Base-by-base conservation (phyloP, 495 filamentous ascomycete species). In the Neurospora sp. region DNA sequence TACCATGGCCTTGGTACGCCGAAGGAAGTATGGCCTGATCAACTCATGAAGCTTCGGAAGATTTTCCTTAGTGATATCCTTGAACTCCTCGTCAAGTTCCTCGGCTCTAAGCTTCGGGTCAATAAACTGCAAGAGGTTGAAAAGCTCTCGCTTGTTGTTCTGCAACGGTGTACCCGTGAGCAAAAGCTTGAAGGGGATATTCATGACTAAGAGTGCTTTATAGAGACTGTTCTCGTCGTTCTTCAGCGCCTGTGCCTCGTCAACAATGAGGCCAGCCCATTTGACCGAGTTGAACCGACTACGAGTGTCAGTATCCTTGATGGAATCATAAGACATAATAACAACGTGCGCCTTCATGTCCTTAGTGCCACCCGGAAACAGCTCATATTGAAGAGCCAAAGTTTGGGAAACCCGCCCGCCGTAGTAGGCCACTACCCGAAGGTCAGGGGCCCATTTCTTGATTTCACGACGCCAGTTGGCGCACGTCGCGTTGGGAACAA, bases 401-500 rank as follows among this genome's bases (percentile, higher is more conserved):
- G 90, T 85, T 31, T 95, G 92, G 11, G 94, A 86, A 39, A 84
- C 84, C 31, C 85, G 84, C 24, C 89, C 89, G 42, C 96, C 96
- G 78, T 93, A 97, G 81, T 96, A 99, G 1, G 95, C 90, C 17
- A 98, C 94, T 5, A 96, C 94, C 28, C 94, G 89, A 28, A 98
- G 84, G 4, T 85, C 87, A 4, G 96, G 96, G 4, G 91, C 90
- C 96, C 96, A 99, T 77, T 89, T 89, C 83, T 97, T 95, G 79
- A 99, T 93, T 80, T 99, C 96, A 37, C 96, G 90, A 40, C 95
- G 90, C 96, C 96, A 99, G 78, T 99, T 99, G 5, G 94, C 89
- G 77, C 94, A 96, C 0, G 96, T 98, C 0, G 95, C 91, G 74
- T 98, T 98, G 0, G 96, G 96, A 2, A 94, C 94, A 17, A 98